Evolutionary conservation across 345 rosid genomes (phyloP), one percentile per base, ranked within the genome.

Genomic region (Hypericum androsaemum): DNA sequence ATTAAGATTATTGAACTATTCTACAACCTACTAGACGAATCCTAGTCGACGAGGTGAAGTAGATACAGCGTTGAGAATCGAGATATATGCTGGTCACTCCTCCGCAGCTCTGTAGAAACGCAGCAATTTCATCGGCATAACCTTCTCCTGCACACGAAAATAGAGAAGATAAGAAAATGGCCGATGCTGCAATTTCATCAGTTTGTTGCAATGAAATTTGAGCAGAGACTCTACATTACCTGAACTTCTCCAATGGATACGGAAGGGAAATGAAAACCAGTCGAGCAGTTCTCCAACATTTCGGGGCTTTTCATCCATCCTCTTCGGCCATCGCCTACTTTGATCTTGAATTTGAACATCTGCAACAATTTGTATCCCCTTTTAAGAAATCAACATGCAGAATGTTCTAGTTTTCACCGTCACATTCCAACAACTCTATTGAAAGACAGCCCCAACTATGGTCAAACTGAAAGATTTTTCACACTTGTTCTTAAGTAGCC

Each of bases 291-390:
- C 64, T 75, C 53, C 77, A 88, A 59, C 62, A 47, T 51, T 60
- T 94, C 92, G 6, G 99, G 95, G 60, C 65, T 68, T 67, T 76
- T 83, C 81, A 94, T 79, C 94, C 99, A 88, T 64, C 83, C 90
- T 72, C 80, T 80, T 50, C 73, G 76, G 28, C 80, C 94, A 68
- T 80, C 88, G 17, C 94, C 70, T 43, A 80, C 80, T 79, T 80
- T 84, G 41, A 88, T 74, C 62, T 78, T 76, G 51, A 64, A 85
- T 60, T 63, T 78, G 74, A 89, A 92, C 78, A 85, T 83, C 97
- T 85, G 76, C 52, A 62, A 62, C 22, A 49, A 66, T 36, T 22
- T 22, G 32, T 22, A 22, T 22, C 32, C 32, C 32, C 4, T 4
- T 22, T 22, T 1, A 35, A 12, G 53, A 41, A 17, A 44, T n/a